A percentile compares a stretch with the other conserved stretches of the same genome.
Evolutionary conservation across 768 basidiomycete genomes (phyloP).

Genomic region (Boletus reticuloceps): DNA sequence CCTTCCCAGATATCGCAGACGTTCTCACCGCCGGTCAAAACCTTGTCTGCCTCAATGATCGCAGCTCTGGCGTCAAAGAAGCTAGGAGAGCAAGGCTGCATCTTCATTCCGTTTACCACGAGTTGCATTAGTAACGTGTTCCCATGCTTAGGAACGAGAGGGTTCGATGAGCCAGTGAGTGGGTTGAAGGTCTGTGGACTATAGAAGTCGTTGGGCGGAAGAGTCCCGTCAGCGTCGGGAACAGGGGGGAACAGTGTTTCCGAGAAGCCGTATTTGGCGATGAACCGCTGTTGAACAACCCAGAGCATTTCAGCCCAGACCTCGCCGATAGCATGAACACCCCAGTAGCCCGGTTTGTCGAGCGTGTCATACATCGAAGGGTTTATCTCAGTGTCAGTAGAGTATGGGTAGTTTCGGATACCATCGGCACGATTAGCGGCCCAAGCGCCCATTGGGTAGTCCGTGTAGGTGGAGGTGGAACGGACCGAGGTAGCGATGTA

Average conservation of each 20-base stretch:
- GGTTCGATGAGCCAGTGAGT: constrained; percentile 28
- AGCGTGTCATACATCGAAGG: constrained; percentile 94
- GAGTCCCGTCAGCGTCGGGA: constrained; percentile 57
- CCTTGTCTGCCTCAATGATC: constrained; percentile 86
- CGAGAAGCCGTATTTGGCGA: constrained; percentile 79
- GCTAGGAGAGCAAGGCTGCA: constrained; percentile 86
- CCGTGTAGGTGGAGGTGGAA: constrained; percentile 65
- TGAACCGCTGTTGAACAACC: constrained; percentile 71
- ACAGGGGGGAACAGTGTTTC: constrained; percentile 79
- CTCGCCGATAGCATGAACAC: constrained; percentile 88
- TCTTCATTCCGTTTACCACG: constrained; percentile 90
- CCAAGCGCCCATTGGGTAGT: constrained; percentile 95
- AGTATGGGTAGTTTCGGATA: constrained; percentile 89
- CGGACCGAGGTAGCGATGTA: constrained; percentile 88
- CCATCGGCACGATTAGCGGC: constrained; percentile 75
- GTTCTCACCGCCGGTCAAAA: constrained; percentile 93
- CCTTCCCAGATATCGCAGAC: constrained; percentile 82
- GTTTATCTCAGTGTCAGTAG: constrained; percentile 72
- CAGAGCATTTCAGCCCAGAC: constrained; percentile 95
- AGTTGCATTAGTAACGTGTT: constrained; percentile 86
- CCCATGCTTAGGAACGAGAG: constrained; percentile 84
- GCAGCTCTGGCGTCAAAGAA: constrained; percentile 91
- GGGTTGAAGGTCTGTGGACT: constrained; percentile 35
- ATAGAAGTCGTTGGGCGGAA: constrained; percentile 74
- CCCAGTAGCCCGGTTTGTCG: constrained; percentile 92